Conservation (phyloP, 768 basidiomycete species). For the button mushroom (Agaricus bisporus) region DNA sequence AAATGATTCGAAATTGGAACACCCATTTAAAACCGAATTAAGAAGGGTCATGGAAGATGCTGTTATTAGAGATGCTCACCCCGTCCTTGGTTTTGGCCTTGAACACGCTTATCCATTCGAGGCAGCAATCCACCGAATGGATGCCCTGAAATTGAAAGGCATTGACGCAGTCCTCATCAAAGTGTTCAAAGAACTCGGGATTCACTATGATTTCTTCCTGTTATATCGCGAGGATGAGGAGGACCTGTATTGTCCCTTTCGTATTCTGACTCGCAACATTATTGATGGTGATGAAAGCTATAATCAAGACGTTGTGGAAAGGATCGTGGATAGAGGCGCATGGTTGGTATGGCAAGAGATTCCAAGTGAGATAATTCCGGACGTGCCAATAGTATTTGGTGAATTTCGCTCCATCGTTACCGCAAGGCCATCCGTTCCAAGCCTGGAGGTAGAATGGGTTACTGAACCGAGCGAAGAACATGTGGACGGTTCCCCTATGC, state of each 20-base stretch:
- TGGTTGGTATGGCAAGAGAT: background rate
- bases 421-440: background rate
- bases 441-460: background rate
- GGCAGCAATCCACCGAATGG: background rate
- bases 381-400: too few relatives aligned
- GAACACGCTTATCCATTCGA: slow-evolving; percentile 10
- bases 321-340: background rate
- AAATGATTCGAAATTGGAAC: too few relatives aligned
- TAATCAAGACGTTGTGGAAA: background rate
- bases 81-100: slow-evolving; percentile 15
- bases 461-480: background rate
- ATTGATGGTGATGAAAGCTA: background rate
- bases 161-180: slow-evolving; percentile 9
- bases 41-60: background rate
- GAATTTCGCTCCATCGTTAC: background rate
- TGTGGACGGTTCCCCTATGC: background rate
- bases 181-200: background rate
- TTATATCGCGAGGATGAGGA: slow-evolving; percentile 9
- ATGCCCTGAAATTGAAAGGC: slow-evolving; percentile 5
- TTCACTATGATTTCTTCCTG: background rate
- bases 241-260: background rate
- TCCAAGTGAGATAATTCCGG: background rate
- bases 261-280: background rate
- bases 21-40: slow-evolving; percentile 5
- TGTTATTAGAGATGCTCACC: slow-evolving; percentile 3